These are phyloP conservation scores for Corymbia maculata DNA, from an alignment of 345 rosid genomes.

Conservation along the genomic window DNA sequence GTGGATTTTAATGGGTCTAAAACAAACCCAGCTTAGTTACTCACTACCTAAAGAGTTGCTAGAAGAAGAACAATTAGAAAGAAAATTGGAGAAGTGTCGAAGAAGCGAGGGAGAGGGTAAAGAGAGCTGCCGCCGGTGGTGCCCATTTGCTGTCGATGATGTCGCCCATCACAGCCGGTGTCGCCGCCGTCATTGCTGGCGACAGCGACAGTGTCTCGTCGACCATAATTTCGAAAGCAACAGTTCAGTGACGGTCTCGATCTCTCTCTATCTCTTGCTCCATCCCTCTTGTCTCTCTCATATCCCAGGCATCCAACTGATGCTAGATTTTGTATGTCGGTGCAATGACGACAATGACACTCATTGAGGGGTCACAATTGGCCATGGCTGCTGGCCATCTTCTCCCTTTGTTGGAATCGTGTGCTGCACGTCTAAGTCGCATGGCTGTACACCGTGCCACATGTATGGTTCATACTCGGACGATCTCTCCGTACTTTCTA, in stretches of 20 bases:
- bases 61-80: background rate
- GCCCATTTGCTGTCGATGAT: background rate
- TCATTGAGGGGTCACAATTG: background rate
- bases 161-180: background rate
- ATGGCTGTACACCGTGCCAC: background rate
- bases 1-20: no score
- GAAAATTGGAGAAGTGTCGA: background rate
- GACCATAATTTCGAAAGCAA: background rate
- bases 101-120: background rate
- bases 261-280: no score
- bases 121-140: background rate
- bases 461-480: rapidly evolving
- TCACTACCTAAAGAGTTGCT: background rate
- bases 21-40: background rate
- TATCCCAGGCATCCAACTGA: background rate
- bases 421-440: background rate
- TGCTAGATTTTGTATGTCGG: background rate
- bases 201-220: background rate
- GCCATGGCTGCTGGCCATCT: background rate
- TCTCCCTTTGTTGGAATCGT: background rate
- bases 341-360: background rate
- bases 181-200: rapidly evolving
- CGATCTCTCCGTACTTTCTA: background rate
- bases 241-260: background rate
- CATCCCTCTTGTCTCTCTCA: background rate